Percentiles rank a stretch among this genome's conserved stretches.
phyloP scores from a whole-genome alignment of 257 asterid species.

The Solanum dulcamara region DNA sequence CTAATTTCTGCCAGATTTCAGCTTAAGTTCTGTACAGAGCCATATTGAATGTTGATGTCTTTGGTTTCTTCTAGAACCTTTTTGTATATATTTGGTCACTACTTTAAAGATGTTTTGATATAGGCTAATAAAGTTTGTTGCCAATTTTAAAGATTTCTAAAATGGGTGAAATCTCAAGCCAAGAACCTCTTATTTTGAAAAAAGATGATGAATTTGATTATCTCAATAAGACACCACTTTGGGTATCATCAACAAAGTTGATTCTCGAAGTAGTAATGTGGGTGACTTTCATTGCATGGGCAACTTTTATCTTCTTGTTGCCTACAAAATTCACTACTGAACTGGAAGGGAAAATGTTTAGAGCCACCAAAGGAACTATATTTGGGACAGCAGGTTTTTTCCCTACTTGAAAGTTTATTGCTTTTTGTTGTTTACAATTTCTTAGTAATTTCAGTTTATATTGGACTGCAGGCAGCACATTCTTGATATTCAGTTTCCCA shows the following conservation, averaged over 20 bases:
- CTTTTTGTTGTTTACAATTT: background rate
- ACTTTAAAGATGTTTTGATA: background rate
- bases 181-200: slow-evolving; percentile 34
- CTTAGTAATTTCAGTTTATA: background rate
- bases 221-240: slow-evolving; percentile 16
- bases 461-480: slow-evolving; percentile 38
- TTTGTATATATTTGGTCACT: background rate
- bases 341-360: slow-evolving; percentile 1
- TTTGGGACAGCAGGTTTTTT: slow-evolving; percentile 45
- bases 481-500: slow-evolving; percentile 56
- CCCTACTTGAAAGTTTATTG: background rate
- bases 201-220: slow-evolving; percentile 12
- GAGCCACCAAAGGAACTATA: slow-evolving; percentile 14
- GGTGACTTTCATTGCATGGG: slow-evolving; percentile 57
- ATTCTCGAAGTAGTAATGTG: slow-evolving; percentile 37
- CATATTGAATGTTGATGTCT: background rate
- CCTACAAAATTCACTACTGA: slow-evolving; percentile 20
- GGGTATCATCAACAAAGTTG: slow-evolving; percentile 36
- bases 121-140: background rate
- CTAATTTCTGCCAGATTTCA: background rate
- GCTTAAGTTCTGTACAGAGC: background rate
- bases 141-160: background rate
- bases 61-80: background rate
- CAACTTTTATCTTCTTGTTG: slow-evolving; percentile 30
- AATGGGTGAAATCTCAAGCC: slow-evolving; percentile 42